Evolutionary conservation across 2,329 filamentous ascomycete species (phyloP), one percentile per base, ranked within the genome.

Genomic region (Fusarium tupiense): DNA sequence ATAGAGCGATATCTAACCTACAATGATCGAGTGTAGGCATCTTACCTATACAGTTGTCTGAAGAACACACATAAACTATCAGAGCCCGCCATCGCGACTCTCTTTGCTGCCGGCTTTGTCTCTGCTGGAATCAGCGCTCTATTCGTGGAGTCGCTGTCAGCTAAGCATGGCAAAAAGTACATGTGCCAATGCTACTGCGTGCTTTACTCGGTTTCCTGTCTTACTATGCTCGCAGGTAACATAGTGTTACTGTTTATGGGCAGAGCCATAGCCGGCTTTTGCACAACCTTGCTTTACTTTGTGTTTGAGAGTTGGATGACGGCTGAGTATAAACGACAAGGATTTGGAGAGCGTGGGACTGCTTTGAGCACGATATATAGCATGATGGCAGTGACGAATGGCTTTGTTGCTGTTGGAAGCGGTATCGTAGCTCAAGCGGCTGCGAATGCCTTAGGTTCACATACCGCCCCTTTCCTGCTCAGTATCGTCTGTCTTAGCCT

Each of bases 131-230:
- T 35, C 1, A 17, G 38, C 38, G 7, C 50, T 22, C n/a, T 62
- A 0, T 38, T 44, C 4, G 10, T 58, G 3, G 20, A 22, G 2
- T 37, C 60, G 1, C 26, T 62, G 2, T 5, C 22, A 22, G 3
- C 24, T 11, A 31, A 37, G 20, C 16, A 62, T 6, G 31, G 60
- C 38, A 62, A 22, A 17, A 62, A 22, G 16, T 6, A 17, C 6
- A 58, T 62, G 60, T 62, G 60, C 31, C 50, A 57, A 58, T 62
- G 3, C 22, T 62, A 58, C 4, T 62, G 50, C 1, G 3, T 37
- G 2, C 1, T 58, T 0, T 62, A 35, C 50, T 62, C 31, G 4
- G 19, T 19, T 1, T 58, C 50, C 3, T 62, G 24, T 6, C 5
- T 62, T 3, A 2, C 60, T 4, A 38, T 58, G 50, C 12, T 62